These are phyloP conservation scores for Saturnispora kantuleensis DNA, from an alignment of 805 yeast species.

Conservation along the genomic window DNA sequence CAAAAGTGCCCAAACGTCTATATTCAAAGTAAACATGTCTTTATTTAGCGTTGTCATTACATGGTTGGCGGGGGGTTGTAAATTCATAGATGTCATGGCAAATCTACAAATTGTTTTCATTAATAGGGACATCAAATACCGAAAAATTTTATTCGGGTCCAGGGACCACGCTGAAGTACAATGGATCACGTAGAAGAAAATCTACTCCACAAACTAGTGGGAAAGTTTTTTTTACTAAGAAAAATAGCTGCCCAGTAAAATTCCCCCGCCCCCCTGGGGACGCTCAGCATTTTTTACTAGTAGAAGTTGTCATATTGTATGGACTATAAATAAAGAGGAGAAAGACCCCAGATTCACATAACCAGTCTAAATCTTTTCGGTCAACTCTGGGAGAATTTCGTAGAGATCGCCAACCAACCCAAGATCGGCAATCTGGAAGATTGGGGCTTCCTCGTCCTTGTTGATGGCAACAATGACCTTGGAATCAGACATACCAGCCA, in stretches of 20 bases:
- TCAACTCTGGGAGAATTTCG: constrained; percentile 83
- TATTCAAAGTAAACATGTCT: constrained; percentile 44
- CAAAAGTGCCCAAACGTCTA: constrained; percentile 56
- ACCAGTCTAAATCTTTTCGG: constrained; percentile 46
- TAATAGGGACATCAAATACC: background rate
- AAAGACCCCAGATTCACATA: no score
- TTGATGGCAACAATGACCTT: constrained; percentile 90
- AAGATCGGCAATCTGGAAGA: constrained; percentile 81
- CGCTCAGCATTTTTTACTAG: no score
- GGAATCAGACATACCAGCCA: constrained; percentile 97
- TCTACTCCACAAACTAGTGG: no score
- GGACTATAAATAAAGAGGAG: background rate
- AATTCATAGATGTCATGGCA: constrained; percentile 1
- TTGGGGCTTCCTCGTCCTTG: constrained; percentile 91
- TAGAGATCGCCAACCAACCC: constrained; percentile 86
- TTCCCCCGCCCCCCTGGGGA: no score
- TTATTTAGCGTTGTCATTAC: constrained; percentile 60
- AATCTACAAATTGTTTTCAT: constrained; percentile 5
- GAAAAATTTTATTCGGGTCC: background rate
- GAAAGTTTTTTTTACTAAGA: background rate
- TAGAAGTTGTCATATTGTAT: no score
- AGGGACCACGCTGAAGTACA: background rate
- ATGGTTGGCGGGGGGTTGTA: constrained; percentile 57
- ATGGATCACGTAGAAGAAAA: no score
- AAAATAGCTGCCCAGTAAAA: background rate